phyloP scores from a whole-genome alignment of 305 asterid genomes.

The Rubia balearica region DNA sequence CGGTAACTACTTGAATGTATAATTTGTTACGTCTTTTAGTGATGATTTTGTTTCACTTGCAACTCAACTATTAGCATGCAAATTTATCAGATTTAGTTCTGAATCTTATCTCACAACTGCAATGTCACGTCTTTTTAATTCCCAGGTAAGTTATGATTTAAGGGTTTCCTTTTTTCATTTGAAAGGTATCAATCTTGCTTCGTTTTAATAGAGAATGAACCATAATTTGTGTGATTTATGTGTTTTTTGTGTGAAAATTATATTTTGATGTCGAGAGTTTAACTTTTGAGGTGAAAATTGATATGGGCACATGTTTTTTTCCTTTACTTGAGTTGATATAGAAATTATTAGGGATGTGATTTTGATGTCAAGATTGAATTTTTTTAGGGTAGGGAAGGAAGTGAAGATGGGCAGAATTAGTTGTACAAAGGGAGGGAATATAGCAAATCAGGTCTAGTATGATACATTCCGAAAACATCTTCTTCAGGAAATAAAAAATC shows the following conservation, averaged over 20 bases:
- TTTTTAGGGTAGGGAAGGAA: slow-evolving; percentile 34
- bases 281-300: slow-evolving; percentile 23
- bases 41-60: not conserved
- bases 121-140: slow-evolving; percentile 24
- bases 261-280: slow-evolving; percentile 4
- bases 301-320: slow-evolving; percentile 11
- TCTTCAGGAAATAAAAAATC: slow-evolving; percentile 23
- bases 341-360: not conserved
- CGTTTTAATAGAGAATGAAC: not conserved
- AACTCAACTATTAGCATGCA: no score
- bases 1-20: slow-evolving; percentile 29
- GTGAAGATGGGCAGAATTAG: slow-evolving; percentile 22
- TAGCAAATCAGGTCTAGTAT: slow-evolving; percentile 39
- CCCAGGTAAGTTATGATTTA: slow-evolving; percentile 40
- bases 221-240: not conserved
- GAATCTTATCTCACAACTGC: slow-evolving; percentile 33
- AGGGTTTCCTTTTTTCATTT: not conserved
- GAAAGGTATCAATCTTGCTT: not conserved
- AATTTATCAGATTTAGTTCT: no score
- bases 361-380: slow-evolving; percentile 1
- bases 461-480: slow-evolving; percentile 39
- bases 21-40: no score
- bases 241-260: not conserved
- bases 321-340: slow-evolving; percentile 14
- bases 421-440: slow-evolving; percentile 45